phyloP scores from a whole-genome alignment of 768 basidiomycete genomes.

The Termitomyces titanicus region DNA sequence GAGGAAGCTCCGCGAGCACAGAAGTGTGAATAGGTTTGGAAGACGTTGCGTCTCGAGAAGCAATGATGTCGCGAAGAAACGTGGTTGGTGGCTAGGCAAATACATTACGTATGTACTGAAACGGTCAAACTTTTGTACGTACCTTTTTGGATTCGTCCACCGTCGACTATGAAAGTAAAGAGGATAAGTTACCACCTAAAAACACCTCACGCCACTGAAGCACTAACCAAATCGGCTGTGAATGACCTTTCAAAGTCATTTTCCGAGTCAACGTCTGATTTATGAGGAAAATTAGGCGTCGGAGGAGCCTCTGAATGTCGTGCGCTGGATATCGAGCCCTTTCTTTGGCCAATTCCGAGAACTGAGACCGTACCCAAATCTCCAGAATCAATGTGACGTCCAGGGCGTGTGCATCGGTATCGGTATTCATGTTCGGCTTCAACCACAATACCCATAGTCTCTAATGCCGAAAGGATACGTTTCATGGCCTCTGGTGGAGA shows the following conservation, averaged over 20 bases:
- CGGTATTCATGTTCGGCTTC: conserved; percentile 80
- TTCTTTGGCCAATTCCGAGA: background rate
- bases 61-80: background rate
- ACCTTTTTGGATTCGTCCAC: background rate
- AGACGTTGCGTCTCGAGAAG: background rate
- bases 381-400: conserved; percentile 29
- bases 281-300: background rate
- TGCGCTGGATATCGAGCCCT: background rate
- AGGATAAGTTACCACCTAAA: background rate
- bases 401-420: conserved; percentile 59
- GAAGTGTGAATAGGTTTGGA: background rate
- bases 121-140: background rate
- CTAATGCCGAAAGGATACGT: conserved; percentile 64
- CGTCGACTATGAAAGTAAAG: background rate
- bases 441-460: conserved; percentile 79
- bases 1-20: background rate
- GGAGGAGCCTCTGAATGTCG: background rate
- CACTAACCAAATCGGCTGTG: background rate
- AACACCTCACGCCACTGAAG: background rate
- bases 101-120: background rate
- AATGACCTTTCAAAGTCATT: conserved; percentile 15
- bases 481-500: conserved; percentile 75
- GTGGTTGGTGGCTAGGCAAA: background rate
- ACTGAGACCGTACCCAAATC: background rate
- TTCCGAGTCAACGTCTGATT: conserved; percentile 27